Evolutionary conservation across 2,329 filamentous ascomycete genomes (phyloP).

Genomic region (Teratosphaeria nubilosa): DNA sequence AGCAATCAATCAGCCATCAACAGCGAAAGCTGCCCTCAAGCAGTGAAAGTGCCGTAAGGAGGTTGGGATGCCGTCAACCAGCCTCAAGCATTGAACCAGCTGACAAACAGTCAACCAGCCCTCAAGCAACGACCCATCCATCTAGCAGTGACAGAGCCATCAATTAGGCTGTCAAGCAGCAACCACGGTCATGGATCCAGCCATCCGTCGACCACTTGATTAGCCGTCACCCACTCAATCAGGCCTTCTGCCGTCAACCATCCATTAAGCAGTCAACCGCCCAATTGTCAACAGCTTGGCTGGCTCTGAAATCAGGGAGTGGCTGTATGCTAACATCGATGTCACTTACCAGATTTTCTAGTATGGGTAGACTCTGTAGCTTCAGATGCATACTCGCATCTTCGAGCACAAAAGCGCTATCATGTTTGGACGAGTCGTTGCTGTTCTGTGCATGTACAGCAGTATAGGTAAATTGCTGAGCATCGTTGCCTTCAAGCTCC

Average conservation of each 20-base stretch:
- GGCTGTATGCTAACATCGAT: too few species aligned
- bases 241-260: not conserved
- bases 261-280: not conserved
- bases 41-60: not conserved
- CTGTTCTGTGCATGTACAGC: not conserved
- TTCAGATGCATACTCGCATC: conserved; percentile 39
- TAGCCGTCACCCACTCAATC: not conserved
- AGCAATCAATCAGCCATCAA: not conserved
- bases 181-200: too few species aligned
- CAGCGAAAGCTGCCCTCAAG: too few species aligned
- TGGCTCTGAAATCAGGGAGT: not conserved
- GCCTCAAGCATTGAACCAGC: not conserved
- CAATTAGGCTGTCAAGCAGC: too few species aligned
- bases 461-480: not conserved
- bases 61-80: not conserved
- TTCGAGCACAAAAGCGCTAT: conserved; percentile 17
- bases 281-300: not conserved
- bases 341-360: conserved; percentile 48
- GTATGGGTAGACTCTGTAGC: conserved; percentile 49
- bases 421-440: not conserved
- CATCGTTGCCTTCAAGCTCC: not conserved
- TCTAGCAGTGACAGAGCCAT: not conserved
- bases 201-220: too few species aligned
- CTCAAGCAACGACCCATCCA: not conserved
- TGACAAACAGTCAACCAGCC: not conserved